Evolutionary conservation across 1,139 yeast species (phyloP).

Genomic region (Zygosaccharomyces pseudobailii): DNA sequence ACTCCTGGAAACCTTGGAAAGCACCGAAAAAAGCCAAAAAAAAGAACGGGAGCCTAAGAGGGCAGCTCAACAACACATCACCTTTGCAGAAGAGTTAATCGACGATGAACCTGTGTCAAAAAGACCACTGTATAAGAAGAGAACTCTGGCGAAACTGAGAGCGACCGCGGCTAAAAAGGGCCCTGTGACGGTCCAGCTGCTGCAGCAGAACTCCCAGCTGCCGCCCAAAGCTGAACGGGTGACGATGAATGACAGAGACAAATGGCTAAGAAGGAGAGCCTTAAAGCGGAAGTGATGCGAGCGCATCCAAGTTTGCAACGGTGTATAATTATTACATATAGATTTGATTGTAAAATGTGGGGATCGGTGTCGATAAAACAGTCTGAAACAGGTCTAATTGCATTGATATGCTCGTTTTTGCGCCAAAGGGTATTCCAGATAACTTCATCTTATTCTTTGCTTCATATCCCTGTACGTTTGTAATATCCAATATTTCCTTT

Average conservation of each 20-base stretch:
- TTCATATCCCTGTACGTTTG: background rate
- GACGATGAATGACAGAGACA: conserved; percentile 44
- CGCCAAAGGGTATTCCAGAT: no score
- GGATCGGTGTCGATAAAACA: background rate
- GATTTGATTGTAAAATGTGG: background rate
- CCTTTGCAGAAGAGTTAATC: conserved; percentile 31
- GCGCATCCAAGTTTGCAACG: background rate
- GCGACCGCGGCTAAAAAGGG: conserved; percentile 45
- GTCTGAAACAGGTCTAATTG: no score
- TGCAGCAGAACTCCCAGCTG: conserved; percentile 17
- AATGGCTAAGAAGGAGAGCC: conserved; percentile 59
- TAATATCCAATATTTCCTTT: background rate
- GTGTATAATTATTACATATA: background rate
- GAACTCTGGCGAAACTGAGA: conserved; percentile 40
- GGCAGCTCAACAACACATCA: conserved; percentile 21
- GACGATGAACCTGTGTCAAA: conserved; percentile 21
- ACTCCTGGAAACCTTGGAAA: conserved; percentile 15
- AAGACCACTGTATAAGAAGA: conserved; percentile 39
- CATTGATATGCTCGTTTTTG: no score
- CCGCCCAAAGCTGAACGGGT: conserved; percentile 45
- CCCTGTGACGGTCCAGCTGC: conserved; percentile 46
- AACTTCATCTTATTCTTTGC: no score
- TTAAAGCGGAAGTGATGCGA: conserved; percentile 32
- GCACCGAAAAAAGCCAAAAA: conserved; percentile 19
- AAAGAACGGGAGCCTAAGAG: conserved; percentile 11